These are phyloP conservation scores for Phanerochaete carnosa DNA, from an alignment of 768 basidiomycete species.

Conservation along the genomic window DNA sequence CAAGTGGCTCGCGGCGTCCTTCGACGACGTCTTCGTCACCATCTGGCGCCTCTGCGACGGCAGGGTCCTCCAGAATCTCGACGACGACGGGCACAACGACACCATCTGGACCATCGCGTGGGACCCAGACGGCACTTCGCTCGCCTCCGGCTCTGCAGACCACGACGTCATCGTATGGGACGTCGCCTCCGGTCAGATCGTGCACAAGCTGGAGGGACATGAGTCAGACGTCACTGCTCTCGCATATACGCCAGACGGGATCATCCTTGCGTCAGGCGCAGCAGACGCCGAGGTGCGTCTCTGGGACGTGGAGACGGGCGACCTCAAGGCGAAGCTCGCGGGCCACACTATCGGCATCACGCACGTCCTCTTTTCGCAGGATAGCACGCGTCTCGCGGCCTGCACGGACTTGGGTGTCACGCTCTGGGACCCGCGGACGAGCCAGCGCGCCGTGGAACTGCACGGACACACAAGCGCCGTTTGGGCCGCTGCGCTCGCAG, in stretches of 20 bases:
- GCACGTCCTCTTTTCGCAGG: constrained; percentile 16
- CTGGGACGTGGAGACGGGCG: constrained; percentile 21
- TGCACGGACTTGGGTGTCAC: constrained; percentile 6
- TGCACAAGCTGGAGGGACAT: constrained; percentile 7
- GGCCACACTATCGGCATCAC: constrained; percentile 5
- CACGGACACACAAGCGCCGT: constrained; percentile 17
- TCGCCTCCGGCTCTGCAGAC: constrained; percentile 22
- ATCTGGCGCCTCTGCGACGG: constrained; percentile 25
- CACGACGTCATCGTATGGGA: constrained; percentile 18
- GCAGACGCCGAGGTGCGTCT: constrained; percentile 18
- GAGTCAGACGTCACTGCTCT: constrained; percentile 11
- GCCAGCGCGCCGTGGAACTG: not conserved
- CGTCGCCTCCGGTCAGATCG: constrained; percentile 9
- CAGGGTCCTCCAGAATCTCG: not conserved
- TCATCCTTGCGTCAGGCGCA: constrained; percentile 18
- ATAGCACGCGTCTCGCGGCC: constrained; percentile 16
- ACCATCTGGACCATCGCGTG: constrained; percentile 19
- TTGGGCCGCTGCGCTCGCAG: constrained; percentile 15
- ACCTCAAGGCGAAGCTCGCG: not conserved
- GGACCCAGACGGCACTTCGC: constrained; percentile 20
- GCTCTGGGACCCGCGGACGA: constrained; percentile 14
- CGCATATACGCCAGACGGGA: constrained; percentile 24
- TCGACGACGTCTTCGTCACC: constrained; percentile 22
- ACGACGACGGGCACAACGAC: constrained; percentile 13
- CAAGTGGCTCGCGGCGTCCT: constrained; percentile 22